Conservation (phyloP, 208 protist species). For the Kentomonas sorsogonicus region DNA sequence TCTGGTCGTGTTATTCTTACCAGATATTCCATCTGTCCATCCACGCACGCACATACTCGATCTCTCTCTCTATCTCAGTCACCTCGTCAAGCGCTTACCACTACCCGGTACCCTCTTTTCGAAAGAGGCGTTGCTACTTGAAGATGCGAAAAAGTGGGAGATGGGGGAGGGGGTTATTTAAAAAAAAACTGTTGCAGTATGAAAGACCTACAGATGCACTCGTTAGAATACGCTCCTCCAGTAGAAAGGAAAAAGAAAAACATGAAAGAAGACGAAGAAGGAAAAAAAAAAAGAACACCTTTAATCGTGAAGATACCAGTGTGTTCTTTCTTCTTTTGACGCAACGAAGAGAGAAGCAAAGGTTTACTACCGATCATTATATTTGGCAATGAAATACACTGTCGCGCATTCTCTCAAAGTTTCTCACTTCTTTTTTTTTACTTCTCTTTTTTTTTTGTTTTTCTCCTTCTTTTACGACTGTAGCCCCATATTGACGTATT, state of each 20-base stretch:
- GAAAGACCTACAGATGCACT: neutral
- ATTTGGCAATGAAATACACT: no score
- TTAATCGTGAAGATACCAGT: slow-evolving; percentile 14
- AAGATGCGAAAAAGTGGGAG: neutral
- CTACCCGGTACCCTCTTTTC: no score
- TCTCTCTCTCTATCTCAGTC: no score
- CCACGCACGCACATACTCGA: no score
- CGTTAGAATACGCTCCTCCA: slow-evolving; percentile 3
- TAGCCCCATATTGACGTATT: no score
- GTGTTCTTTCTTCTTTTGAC: slow-evolving; percentile 9
- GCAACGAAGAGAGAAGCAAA: no score
- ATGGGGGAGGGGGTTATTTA: neutral
- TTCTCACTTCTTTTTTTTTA: slow-evolving; percentile 21
- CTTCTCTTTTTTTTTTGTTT: slow-evolving; percentile 8
- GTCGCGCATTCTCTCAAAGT: no score
- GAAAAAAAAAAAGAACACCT: slow-evolving; percentile 11
- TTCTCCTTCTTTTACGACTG: slow-evolving; percentile 9
- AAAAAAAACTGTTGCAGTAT: neutral
- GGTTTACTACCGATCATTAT: no score
- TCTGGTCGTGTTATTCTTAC: no score
- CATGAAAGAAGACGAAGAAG: slow-evolving; percentile 13
- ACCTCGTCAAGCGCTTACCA: no score
- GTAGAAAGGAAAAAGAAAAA: slow-evolving; percentile 12
- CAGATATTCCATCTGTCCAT: no score
- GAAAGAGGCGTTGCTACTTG: neutral